Evolutionary conservation across 345 rosid species (phyloP), one percentile per base, ranked within the genome.

Genomic region (Eucalyptus sp.): DNA sequence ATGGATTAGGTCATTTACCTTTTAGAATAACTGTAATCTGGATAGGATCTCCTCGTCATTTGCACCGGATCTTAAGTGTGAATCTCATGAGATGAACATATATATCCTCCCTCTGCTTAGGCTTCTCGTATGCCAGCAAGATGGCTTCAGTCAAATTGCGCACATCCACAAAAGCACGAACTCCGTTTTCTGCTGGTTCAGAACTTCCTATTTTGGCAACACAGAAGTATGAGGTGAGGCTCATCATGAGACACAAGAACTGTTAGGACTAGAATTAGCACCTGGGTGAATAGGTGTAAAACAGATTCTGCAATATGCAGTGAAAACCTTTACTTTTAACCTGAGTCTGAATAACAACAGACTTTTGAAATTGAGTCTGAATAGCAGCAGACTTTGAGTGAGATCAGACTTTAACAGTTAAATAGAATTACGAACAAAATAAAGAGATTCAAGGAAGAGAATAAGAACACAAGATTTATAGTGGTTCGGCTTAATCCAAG

Each of bases 21-120:
- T 89, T 89, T 90, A 31, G 93, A 91, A 46, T 92, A 92, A 60
- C 86, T 90, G 90, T 90, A 93, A 37, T 90, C 76, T 48, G 94
- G 96, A 90, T 88, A 93, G 94, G 93, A 88, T 37, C 68, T 84
- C 89, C 90, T 92, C 71, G 89, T 54, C 88, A 89, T 93, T 43
- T 87, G 86, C 79, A 89, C 91, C 83, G 94, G 90, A 64, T 90
- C 91, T 41, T 89, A 66, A 11, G 48, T 89, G 54, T 81, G 86
- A 27, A 92, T 87, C 25, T 88, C 90, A 90, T 88, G 62, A 8
- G 93, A 93, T 85, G 90, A 90, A 88, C 95, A 91, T 84, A 94
- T 91, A 66, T 91, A 91, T 92, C 95, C 92, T 86, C 93, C 95
- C 89, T 92, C 89, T 2, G 94, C 93, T 94, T 90, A 71, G 60